Evolutionary conservation across 106 monocot genomes (phyloP).

Genomic region (Posidonia australis): DNA sequence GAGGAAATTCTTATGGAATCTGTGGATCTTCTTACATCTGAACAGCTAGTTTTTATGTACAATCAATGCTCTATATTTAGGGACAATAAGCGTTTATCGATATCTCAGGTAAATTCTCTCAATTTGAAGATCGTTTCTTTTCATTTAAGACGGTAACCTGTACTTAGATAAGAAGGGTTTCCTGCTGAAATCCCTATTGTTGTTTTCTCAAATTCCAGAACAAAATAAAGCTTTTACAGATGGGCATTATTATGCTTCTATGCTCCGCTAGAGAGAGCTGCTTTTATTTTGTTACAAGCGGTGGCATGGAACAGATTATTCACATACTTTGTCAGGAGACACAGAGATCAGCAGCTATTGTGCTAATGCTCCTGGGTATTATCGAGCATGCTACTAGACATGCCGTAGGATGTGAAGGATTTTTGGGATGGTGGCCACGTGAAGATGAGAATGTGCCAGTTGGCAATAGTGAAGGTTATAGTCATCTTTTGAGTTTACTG

Average conservation of each 20-base stretch:
- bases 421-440: constrained; percentile 92
- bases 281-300: constrained; percentile 52
- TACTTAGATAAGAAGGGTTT: neutral
- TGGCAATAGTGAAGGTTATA: constrained; percentile 72
- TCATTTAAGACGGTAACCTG: neutral
- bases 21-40: constrained; percentile 24
- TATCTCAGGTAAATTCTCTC: constrained; percentile 36
- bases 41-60: constrained; percentile 51
- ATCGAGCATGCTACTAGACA: constrained; percentile 77
- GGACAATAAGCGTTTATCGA: constrained; percentile 15
- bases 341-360: constrained; percentile 35
- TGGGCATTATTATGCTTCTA: constrained; percentile 51
- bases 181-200: neutral
- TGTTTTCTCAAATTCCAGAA: constrained; percentile 35
- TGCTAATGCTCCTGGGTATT: constrained; percentile 52
- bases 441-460: constrained; percentile 47
- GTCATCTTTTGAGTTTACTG: constrained; percentile 58
- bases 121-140: neutral
- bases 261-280: constrained; percentile 77
- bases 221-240: constrained; percentile 31
- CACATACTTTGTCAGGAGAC: constrained; percentile 33
- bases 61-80: constrained; percentile 39
- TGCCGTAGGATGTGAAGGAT: constrained; percentile 89
- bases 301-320: constrained; percentile 71
- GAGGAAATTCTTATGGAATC: constrained; percentile 13